These are phyloP conservation scores for Cucumis cinereus DNA, from an alignment of 306 rosid genomes.

Conservation along the genomic window DNA sequence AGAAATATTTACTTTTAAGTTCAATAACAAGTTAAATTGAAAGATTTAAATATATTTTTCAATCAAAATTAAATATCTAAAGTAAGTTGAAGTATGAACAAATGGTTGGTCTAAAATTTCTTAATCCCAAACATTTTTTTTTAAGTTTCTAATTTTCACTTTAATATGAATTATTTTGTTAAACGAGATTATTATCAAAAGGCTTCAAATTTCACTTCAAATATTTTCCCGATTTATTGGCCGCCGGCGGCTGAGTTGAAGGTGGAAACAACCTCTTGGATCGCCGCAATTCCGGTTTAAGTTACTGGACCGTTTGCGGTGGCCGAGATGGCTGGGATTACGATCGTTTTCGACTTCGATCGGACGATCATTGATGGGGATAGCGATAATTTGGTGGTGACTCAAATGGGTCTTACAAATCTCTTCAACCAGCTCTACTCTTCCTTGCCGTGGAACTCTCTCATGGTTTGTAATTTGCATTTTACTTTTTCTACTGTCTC, in stretches of 20 bases:
- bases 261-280: not conserved
- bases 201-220: not conserved
- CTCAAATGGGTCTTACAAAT: conserved; percentile 41
- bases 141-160: no score
- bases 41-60: no score
- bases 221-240: not conserved
- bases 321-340: conserved; percentile 27
- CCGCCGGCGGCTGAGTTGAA: not conserved
- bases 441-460: conserved; percentile 61
- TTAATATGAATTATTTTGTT: not conserved
- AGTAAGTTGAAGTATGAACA: no score
- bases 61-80: no score
- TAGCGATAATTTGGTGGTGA: conserved; percentile 63
- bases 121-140: no score
- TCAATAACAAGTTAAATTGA: no score
- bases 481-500: not conserved
- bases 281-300: not conserved
- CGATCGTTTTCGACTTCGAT: conserved; percentile 62
- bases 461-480: conserved; percentile 34
- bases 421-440: conserved; percentile 43
- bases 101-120: no score
- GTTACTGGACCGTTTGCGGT: not conserved
- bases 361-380: conserved; percentile 67
- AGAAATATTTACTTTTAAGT: no score
- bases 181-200: not conserved